Evolutionary conservation across 352 stramenopile species (phyloP).

Genomic region (Pythium grandisporangium): DNA sequence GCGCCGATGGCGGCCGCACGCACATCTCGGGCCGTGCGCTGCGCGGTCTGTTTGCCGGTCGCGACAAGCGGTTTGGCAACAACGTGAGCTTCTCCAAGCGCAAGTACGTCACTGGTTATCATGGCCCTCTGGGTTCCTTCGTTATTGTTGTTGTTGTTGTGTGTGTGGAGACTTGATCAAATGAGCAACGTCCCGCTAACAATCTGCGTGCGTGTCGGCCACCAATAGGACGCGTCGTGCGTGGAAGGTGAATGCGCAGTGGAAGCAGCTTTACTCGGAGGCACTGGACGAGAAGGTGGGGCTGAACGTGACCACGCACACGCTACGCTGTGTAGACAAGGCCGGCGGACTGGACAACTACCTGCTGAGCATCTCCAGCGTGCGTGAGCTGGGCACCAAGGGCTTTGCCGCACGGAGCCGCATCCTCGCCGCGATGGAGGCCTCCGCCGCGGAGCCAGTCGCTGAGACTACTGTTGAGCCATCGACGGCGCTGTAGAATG

Average conservation of each 20-base stretch:
- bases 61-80: conserved; percentile 92
- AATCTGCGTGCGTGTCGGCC: not conserved
- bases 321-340: conserved; percentile 92
- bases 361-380: conserved; percentile 84
- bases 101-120: conserved; percentile 25
- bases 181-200: not conserved
- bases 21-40: conserved; percentile 67
- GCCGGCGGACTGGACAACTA: conserved; percentile 92
- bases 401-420: conserved; percentile 46
- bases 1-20: conserved; percentile 39
- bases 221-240: conserved; percentile 68
- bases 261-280: conserved; percentile 84
- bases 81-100: conserved; percentile 92
- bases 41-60: conserved; percentile 90
- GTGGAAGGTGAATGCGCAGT: conserved; percentile 93
- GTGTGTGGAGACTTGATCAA: too few species aligned
- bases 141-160: not conserved
- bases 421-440: conserved; percentile 35
- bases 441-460: conserved; percentile 5
- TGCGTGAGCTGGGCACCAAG: conserved; percentile 69
- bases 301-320: conserved; percentile 90
- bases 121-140: not conserved
- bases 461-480: too few species aligned
- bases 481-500: conserved; percentile 8
- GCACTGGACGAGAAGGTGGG: conserved; percentile 89